These are phyloP conservation scores for Parafenestella ontariensis DNA, from an alignment of 2,329 filamentous ascomycete genomes.

Conservation along the genomic window DNA sequence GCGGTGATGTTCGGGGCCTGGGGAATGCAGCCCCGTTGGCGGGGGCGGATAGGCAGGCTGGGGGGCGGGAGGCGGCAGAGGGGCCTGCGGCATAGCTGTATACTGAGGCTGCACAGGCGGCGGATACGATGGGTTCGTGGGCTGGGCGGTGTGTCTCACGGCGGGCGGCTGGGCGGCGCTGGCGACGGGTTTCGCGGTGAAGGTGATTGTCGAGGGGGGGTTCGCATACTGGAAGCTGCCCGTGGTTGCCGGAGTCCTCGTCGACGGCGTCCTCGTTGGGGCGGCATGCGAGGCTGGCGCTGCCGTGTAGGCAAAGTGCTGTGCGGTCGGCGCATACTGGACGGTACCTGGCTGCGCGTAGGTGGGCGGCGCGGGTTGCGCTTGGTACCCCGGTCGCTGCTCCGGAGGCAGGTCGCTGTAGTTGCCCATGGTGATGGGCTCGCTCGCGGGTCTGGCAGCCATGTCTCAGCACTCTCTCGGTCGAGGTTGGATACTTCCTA, in stretches of 20 bases:
- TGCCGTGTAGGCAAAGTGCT: slow-evolving; percentile 38
- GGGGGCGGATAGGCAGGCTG: slow-evolving; percentile 40
- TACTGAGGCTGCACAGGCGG: slow-evolving; percentile 26
- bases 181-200: slow-evolving; percentile 50
- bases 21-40: slow-evolving; percentile 38
- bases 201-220: slow-evolving; percentile 51
- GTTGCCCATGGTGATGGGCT: slow-evolving; percentile 53
- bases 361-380: slow-evolving; percentile 18
- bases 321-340: slow-evolving; percentile 41
- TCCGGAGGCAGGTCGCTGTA: slow-evolving; percentile 54
- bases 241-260: slow-evolving; percentile 7
- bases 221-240: slow-evolving; percentile 50
- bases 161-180: slow-evolving; percentile 25
- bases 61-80: slow-evolving; percentile 18
- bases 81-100: slow-evolving; percentile 32
- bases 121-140: slow-evolving; percentile 25
- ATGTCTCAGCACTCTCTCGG: slow-evolving; percentile 37
- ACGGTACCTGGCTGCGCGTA: slow-evolving; percentile 34
- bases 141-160: slow-evolving; percentile 37
- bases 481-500: slow-evolving; percentile 1
- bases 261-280: slow-evolving; percentile 27
- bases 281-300: slow-evolving; percentile 30
- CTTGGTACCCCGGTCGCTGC: slow-evolving; percentile 50
- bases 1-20: slow-evolving; percentile 35
- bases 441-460: slow-evolving; percentile 37